Evolutionary conservation across 495 filamentous ascomycete species (phyloP).

Genomic region (Haplographium delicatum): DNA sequence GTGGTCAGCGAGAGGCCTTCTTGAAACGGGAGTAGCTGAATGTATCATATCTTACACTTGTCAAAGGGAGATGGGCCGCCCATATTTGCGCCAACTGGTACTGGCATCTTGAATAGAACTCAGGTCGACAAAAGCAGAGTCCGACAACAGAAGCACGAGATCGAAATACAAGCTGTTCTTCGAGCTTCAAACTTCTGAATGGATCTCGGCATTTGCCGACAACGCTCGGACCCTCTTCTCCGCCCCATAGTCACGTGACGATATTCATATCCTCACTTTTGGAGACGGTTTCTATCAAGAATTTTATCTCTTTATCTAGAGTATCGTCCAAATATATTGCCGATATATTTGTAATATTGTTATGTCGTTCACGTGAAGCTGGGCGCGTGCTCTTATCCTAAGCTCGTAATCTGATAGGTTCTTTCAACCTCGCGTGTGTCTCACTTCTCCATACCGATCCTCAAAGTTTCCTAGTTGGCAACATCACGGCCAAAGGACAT

Average conservation of each 20-base stretch:
- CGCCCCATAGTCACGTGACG: constrained; percentile 1
- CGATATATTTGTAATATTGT: too few species aligned
- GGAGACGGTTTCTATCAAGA: not conserved
- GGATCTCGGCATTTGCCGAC: not conserved
- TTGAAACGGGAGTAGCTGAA: too few species aligned
- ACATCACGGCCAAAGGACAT: constrained; percentile 13
- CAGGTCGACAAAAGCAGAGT: not conserved
- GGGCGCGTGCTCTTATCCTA: constrained; percentile 18
- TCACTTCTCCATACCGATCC: constrained; percentile 18
- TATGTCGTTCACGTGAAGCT: constrained; percentile 1
- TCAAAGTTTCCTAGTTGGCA: constrained; percentile 23
- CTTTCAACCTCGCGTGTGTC: constrained; percentile 15
- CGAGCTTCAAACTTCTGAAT: not conserved
- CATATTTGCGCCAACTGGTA: constrained; percentile 52
- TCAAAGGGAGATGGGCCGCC: constrained; percentile 80
- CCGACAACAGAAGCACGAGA: not conserved
- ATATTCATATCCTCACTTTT: too few species aligned
- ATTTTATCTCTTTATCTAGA: not conserved
- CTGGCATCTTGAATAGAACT: constrained; percentile 51
- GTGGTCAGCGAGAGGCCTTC: too few species aligned
- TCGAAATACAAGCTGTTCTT: not conserved
- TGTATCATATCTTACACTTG: constrained; percentile 92
- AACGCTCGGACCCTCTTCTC: constrained; percentile 2
- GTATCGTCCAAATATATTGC: not conserved
- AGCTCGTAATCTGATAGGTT: constrained; percentile 9